Base-by-base conservation (phyloP, 1,139 yeast genomes). In the Suhomyces guaymorum region DNA sequence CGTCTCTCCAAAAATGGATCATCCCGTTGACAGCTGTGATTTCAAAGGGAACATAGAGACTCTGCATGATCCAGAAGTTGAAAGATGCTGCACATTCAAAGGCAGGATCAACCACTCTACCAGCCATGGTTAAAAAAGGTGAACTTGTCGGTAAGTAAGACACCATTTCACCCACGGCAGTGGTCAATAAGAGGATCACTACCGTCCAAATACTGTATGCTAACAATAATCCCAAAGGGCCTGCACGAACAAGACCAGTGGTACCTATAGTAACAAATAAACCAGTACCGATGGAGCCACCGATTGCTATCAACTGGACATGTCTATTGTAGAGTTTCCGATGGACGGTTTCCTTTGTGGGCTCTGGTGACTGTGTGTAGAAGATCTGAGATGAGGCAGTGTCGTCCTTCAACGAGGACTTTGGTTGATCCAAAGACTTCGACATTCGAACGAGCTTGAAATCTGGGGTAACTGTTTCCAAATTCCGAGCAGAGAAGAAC, bases 141-240 rank as follows among this genome's bases (percentile, higher is more conserved):
- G 95, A 84, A 30, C 80, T 70, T 7, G 85, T 71, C 0, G 95
- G 95, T 44, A 82, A 59, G 49, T 78, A 84, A 12, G 84, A 80
- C 16, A 85, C 94, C 94, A 86, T 83, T 55, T 86, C 95, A 1
- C 89, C 95, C 4, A 83, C 76, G 2, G 83, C 73, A 14, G 81
- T 82, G 4, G 92, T 85, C 46, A 85, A 75, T 49, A 59, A 53
- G 41, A 79, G 69, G 29, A 84, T 63, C 15, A 85, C 72, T 12
- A 71, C 45, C 33, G 78, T 59, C 77, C 75, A 65, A 45, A 71
- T 55, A 21, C 59, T 45, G 44, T 67, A 69, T 5, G 70, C 62
- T 28, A 74, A 54, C 4, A 73, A 49, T 28, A 73, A 57, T 1
- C 74, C 72, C 32, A 73, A 54, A 2, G 78, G 78, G 4, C 80